Conservation (phyloP, 2,329 filamentous ascomycete species). For the Pyrenochaeta sp. region DNA sequence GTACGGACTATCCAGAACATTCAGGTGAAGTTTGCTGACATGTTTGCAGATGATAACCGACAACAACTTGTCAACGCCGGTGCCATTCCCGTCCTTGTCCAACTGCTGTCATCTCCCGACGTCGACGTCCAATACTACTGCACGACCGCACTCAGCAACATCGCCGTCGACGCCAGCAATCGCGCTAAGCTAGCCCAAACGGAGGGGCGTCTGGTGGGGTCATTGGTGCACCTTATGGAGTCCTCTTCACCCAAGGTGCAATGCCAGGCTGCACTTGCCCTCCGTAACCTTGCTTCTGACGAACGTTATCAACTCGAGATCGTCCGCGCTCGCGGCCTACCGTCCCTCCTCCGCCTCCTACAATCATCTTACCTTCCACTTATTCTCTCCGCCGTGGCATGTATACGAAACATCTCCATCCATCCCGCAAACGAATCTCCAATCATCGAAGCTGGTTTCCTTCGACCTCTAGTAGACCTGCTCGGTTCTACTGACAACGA, state of each 20-base stretch:
- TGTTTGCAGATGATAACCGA: conserved; percentile 83
- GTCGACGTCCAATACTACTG: conserved; percentile 99
- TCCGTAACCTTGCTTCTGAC: conserved; percentile 94
- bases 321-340: conserved; percentile 85
- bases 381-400: conserved; percentile 95
- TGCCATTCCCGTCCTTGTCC: conserved; percentile 96
- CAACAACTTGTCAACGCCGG: conserved; percentile 97
- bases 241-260: conserved; percentile 93
- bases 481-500: conserved; percentile 96
- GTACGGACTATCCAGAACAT: conserved; percentile 59
- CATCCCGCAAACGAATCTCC: conserved; percentile 97
- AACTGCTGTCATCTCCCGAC: conserved; percentile 89
- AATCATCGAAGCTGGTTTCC: conserved; percentile 96
- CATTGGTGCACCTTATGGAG: conserved; percentile 94
- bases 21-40: conserved; percentile 28
- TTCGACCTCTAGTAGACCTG: conserved; percentile 91
- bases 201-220: conserved; percentile 90
- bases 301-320: conserved; percentile 99
- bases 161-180: conserved; percentile 92
- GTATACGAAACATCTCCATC: conserved; percentile 98
- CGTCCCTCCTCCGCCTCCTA: conserved; percentile 84
- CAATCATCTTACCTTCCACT: conserved; percentile 96
- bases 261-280: conserved; percentile 92
- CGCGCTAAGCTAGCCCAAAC: conserved; percentile 89
- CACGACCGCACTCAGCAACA: conserved; percentile 97